These are phyloP conservation scores for Gastrolobium bilobum DNA, from an alignment of 306 rosid genomes.

Conservation along the genomic window DNA sequence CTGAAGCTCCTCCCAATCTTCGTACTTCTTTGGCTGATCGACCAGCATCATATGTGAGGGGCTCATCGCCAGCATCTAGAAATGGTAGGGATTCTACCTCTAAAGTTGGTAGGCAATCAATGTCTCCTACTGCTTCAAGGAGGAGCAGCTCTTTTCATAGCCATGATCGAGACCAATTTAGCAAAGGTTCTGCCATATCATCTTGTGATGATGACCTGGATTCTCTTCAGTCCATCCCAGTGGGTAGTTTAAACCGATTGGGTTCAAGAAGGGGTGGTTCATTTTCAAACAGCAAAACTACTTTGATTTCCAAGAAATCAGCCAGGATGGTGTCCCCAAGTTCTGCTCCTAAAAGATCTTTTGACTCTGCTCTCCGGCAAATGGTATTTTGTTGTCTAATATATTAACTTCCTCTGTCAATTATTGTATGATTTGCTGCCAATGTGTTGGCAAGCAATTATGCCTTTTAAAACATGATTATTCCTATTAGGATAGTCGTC, in stretches of 20 bases:
- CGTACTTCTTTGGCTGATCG: conserved; percentile 87
- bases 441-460: conserved; percentile 28
- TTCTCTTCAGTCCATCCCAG: conserved; percentile 72
- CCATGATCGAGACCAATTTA: conserved; percentile 80
- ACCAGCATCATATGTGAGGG: conserved; percentile 86
- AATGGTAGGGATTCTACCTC: conserved; percentile 67
- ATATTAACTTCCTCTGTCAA: background rate
- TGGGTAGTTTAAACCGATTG: conserved; percentile 68
- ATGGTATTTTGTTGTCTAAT: conserved; percentile 62
- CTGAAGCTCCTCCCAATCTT: conserved; percentile 88
- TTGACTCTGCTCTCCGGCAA: conserved; percentile 79
- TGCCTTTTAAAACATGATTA: conserved; percentile 11
- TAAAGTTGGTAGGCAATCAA: conserved; percentile 70
- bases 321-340: conserved; percentile 64
- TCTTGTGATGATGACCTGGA: conserved; percentile 83
- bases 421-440: conserved; percentile 9
- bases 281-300: conserved; percentile 62
- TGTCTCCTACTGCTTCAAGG: conserved; percentile 85
- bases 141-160: conserved; percentile 75
- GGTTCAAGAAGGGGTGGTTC: conserved; percentile 61
- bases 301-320: conserved; percentile 67
- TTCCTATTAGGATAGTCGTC: conserved; percentile 14
- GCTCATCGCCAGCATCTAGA: conserved; percentile 85
- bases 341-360: conserved; percentile 83
- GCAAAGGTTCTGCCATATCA: conserved; percentile 79